Conservation (phyloP, 805 yeast genomes). For the Kuraishia ogatae region DNA sequence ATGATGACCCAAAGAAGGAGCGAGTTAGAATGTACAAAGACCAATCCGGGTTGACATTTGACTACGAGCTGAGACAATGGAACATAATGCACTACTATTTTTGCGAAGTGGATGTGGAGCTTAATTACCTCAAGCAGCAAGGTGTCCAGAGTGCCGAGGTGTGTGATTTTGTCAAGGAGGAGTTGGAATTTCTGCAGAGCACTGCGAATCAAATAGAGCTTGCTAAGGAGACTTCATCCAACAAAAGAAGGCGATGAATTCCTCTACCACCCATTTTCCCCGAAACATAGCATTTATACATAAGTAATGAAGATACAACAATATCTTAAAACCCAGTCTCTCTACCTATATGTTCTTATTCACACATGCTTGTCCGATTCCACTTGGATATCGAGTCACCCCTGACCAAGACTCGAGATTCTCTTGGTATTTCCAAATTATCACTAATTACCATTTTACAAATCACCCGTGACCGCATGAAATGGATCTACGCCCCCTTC, state of each 20-base stretch:
- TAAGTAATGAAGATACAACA: background rate
- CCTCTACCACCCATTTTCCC: background rate
- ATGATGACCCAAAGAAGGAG: conserved; percentile 4
- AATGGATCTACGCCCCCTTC: no score
- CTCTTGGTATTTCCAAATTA: no score
- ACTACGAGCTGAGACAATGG: conserved; percentile 57
- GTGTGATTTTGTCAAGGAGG: conserved; percentile 41
- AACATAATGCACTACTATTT: conserved; percentile 33
- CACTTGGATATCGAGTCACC: no score
- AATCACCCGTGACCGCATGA: no score
- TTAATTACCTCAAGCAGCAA: conserved; percentile 14
- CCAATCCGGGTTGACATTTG: conserved; percentile 28
- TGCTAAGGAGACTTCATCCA: background rate
- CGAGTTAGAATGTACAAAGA: conserved; percentile 20
- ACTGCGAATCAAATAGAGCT: conserved; percentile 9
- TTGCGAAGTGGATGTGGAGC: conserved; percentile 16
- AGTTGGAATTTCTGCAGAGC: conserved; percentile 32
- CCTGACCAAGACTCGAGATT: no score
- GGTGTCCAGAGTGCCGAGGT: conserved; percentile 27
- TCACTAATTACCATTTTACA: no score
- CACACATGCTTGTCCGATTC: no score
- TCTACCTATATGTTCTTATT: no score
- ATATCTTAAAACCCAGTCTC: no score
- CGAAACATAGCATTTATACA: background rate
- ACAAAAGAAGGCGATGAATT: background rate